These are phyloP conservation scores for Acanthamoeba royreba DNA, from an alignment of 208 protist species.

Conservation along the genomic window DNA sequence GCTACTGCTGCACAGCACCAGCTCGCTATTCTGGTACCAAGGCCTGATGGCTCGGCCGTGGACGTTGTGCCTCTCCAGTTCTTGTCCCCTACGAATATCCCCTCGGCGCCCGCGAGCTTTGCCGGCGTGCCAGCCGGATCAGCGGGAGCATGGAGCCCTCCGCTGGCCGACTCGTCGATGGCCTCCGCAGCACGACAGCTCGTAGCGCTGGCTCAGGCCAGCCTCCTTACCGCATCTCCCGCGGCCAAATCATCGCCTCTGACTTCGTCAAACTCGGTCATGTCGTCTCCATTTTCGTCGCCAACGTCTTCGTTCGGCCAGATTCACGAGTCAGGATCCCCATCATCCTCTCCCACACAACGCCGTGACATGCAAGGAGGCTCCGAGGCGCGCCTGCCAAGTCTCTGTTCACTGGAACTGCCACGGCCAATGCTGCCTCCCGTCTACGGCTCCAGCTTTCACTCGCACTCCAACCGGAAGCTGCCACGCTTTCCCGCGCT, in stretches of 20 bases:
- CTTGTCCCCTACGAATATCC: not conserved
- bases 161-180: not conserved
- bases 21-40: not conserved
- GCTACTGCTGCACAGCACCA: too few relatives aligned
- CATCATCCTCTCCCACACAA: not conserved
- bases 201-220: not conserved
- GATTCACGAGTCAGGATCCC: not conserved
- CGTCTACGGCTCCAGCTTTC: too few relatives aligned
- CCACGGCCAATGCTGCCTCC: too few relatives aligned
- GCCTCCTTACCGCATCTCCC: not conserved
- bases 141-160: not conserved
- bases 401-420: not conserved
- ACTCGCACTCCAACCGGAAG: too few relatives aligned
- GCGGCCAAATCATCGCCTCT: not conserved
- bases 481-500: too few relatives aligned
- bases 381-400: not conserved
- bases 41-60: not conserved
- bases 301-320: not conserved
- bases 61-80: not conserved
- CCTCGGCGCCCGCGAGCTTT: not conserved
- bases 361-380: too few relatives aligned
- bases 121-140: too few relatives aligned
- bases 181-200: not conserved
- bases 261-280: not conserved
- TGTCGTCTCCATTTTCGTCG: not conserved